phyloP scores from a whole-genome alignment of 306 rosid genomes.

The Castanea mollissima region DNA sequence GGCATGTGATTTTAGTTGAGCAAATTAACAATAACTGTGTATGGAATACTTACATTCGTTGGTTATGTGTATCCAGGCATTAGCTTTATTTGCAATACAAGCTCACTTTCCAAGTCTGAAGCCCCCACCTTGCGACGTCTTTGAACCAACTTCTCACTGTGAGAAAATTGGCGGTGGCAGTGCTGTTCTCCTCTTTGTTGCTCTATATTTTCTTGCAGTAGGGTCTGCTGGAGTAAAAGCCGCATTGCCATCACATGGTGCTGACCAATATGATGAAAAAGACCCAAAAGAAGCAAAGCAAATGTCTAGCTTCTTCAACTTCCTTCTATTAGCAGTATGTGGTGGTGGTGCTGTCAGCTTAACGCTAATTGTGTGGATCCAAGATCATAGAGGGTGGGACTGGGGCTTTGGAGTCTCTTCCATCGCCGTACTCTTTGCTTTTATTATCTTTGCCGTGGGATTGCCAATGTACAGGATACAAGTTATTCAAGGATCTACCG shows the following conservation, averaged over 20 bases:
- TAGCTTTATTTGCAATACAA: slow-evolving; percentile 61
- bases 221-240: slow-evolving; percentile 81
- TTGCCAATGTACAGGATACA: slow-evolving; percentile 74
- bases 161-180: slow-evolving; percentile 38
- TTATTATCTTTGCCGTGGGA: slow-evolving; percentile 51
- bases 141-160: slow-evolving; percentile 34
- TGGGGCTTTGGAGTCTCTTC: slow-evolving; percentile 73
- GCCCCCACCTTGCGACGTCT: slow-evolving; percentile 56
- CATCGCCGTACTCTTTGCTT: slow-evolving; percentile 45
- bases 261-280: slow-evolving; percentile 78
- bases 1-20: no score
- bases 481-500: slow-evolving; percentile 49
- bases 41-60: neutral
- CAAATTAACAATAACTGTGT: no score
- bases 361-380: slow-evolving; percentile 74
- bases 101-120: slow-evolving; percentile 62
- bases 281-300: slow-evolving; percentile 66
- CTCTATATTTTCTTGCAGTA: slow-evolving; percentile 58
- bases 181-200: slow-evolving; percentile 57
- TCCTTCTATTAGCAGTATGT: slow-evolving; percentile 61
- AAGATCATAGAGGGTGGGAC: slow-evolving; percentile 83
- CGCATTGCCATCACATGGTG: slow-evolving; percentile 80
- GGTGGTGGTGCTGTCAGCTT: slow-evolving; percentile 66
- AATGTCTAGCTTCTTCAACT: slow-evolving; percentile 81
- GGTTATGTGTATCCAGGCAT: slow-evolving; percentile 43